phyloP scores from a whole-genome alignment of 495 filamentous ascomycete genomes.

The Aspergillus cristatus region DNA sequence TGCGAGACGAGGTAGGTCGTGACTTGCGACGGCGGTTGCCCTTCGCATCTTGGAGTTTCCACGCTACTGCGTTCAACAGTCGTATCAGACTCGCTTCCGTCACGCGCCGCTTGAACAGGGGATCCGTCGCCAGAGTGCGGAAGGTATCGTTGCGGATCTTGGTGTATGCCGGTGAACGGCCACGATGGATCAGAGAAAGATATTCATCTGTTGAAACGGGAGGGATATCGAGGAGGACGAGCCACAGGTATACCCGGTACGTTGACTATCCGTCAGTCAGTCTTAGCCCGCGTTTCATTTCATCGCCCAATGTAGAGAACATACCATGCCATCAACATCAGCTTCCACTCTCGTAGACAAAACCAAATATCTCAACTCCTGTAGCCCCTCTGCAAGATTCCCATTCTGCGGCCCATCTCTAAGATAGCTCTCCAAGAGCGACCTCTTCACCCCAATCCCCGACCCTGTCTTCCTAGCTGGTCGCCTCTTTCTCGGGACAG shows the following conservation, averaged over 20 bases:
- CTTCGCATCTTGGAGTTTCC: constrained; percentile 78
- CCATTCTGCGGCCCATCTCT: constrained; percentile 65
- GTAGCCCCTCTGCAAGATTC: constrained; percentile 55
- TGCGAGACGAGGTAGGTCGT: constrained; percentile 27
- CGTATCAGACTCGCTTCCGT: constrained; percentile 92
- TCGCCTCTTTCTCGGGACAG: constrained; percentile 33
- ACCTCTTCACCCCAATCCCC: constrained; percentile 49
- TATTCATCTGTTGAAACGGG: constrained; percentile 79
- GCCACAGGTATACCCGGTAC: constrained; percentile 89
- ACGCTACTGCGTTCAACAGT: constrained; percentile 91
- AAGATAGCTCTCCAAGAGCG: constrained; percentile 52
- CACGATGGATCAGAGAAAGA: constrained; percentile 81
- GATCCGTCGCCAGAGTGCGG: constrained; percentile 89
- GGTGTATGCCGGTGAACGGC: constrained; percentile 84
- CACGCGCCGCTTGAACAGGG: constrained; percentile 88
- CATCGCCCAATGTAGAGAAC: not conserved
- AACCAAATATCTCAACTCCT: constrained; percentile 67
- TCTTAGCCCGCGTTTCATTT: constrained; percentile 2
- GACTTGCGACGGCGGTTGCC: constrained; percentile 29
- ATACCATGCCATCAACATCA: constrained; percentile 85
- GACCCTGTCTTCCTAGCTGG: constrained; percentile 46
- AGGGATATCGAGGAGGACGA: constrained; percentile 78
- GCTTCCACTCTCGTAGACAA: constrained; percentile 70
- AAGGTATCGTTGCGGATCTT: constrained; percentile 99
- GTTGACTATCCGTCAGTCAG: constrained; percentile 53